Evolutionary conservation across 2,329 filamentous ascomycete genomes (phyloP).

Genomic region (Colletotrichum spinosum): DNA sequence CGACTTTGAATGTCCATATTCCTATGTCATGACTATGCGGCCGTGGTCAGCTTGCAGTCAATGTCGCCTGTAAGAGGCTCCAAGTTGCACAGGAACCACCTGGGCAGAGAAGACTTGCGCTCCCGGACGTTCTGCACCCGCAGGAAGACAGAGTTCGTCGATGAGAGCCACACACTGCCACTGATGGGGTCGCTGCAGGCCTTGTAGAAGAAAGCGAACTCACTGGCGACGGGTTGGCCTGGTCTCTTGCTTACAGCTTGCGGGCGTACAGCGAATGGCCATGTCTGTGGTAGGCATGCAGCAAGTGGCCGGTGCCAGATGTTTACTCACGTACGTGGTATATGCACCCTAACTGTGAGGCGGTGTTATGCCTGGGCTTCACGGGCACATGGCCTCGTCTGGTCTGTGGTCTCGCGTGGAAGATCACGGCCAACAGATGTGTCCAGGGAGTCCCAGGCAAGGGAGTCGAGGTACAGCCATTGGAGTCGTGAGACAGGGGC

Average conservation of each 20-base stretch:
- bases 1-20: neutral
- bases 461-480: neutral
- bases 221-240: too few relatives aligned
- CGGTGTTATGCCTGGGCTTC: conserved; percentile 9
- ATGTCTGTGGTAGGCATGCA: neutral
- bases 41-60: conserved; percentile 8
- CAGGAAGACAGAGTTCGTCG: too few relatives aligned
- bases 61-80: conserved; percentile 7
- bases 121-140: neutral
- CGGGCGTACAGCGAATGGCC: too few relatives aligned
- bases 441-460: conserved; percentile 15
- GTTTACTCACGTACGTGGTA: neutral
- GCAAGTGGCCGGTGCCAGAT: neutral
- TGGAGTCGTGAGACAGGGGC: too few relatives aligned
- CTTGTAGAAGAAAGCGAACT: too few relatives aligned
- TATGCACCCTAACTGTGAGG: neutral
- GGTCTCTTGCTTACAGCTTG: conserved; percentile 19
- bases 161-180: too few relatives aligned
- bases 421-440: conserved; percentile 32
- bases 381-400: conserved; percentile 34
- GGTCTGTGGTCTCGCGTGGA: conserved; percentile 35
- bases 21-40: neutral
- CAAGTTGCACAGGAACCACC: neutral
- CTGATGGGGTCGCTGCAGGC: too few relatives aligned
- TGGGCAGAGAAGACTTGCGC: neutral